Base-by-base conservation (phyloP, 306 rosid species). In the Sesbania bispinosa region DNA sequence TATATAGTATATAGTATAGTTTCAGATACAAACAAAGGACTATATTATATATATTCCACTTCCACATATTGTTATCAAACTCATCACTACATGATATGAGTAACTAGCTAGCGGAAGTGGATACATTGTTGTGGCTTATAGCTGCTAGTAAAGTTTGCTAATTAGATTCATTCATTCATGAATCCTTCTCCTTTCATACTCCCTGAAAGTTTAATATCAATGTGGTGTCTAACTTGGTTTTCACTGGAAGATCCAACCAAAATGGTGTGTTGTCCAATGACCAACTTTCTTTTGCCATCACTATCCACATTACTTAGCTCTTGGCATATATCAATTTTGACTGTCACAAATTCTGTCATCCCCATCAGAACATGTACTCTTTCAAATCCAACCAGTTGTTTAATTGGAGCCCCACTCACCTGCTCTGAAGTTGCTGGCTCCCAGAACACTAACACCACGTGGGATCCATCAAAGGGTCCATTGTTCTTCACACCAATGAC, bases 371-470 rank as follows among this genome's bases (percentile, higher is more conserved):
- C 84, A 24, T 53, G 74, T 14, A 62, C 84, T 29, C 86, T 82
- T 45, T 82, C 83, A 68, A 85, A 90, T 29, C 86, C 89, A n/a
- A 87, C 19, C 21, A 90, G 53, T 63, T 90, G 89, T 18, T 50
- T 65, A 8, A 54, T 48, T 53, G 91, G 93, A 26, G 80, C 81
- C 0, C 88, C 90, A 4, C 16, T 19, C 16, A 87, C 29, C 13
- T 33, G 32, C 29, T 36, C 65, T 2, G 71, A 74, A 57, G 48
- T 38, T 8, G 71, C 19, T 3, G 86, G 84, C 70, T 78, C 71
- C 89, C 80, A 87, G 41, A 90, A 84, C 30, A 83, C 84, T 9
- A 90, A 62, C 80, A 88, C 87, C 66, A 69, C 87, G 0, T 86
- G 79, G 0, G 84, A 60, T 46, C 91, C 88, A 16, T 86, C 84